A percentile compares a stretch with the other conserved stretches of the same genome.
Evolutionary conservation across 495 filamentous ascomycete species (phyloP).

Genomic region (Chaetomidium leptoderma): DNA sequence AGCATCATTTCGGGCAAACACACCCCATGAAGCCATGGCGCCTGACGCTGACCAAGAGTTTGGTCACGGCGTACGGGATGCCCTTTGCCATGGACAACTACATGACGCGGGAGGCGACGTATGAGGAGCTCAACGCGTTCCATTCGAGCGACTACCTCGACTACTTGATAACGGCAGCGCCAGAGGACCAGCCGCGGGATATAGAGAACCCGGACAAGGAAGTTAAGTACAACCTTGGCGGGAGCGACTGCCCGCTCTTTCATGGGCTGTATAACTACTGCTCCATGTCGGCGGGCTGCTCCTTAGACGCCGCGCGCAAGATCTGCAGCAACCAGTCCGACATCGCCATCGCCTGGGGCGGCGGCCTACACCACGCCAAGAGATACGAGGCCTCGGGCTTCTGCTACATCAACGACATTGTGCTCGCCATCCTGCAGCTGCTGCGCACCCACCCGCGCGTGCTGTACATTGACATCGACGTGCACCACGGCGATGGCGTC

Average conservation of each 20-base stretch:
- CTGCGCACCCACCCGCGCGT: conserved; percentile 89
- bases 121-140: conserved; percentile 82
- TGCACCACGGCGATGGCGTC: conserved; percentile 96
- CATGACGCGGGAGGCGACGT: conserved; percentile 71
- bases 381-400: conserved; percentile 96
- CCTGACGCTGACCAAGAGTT: conserved; percentile 86
- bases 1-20: conserved; percentile 88
- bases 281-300: conserved; percentile 85
- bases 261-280: conserved; percentile 94
- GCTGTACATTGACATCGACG: conserved; percentile 96
- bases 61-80: conserved; percentile 91
- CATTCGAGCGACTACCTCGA: conserved; percentile 87
- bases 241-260: conserved; percentile 92
- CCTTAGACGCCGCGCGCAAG: conserved; percentile 86
- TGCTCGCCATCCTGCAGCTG: conserved; percentile 93
- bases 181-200: conserved; percentile 48
- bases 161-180: conserved; percentile 61
- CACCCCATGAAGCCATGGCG: conserved; percentile 99
- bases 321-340: conserved; percentile 80
- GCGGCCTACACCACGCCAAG: conserved; percentile 95
- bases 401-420: conserved; percentile 98
- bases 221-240: conserved; percentile 74
- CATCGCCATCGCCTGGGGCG: conserved; percentile 97
- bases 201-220: conserved; percentile 46
- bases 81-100: conserved; percentile 94